These are phyloP conservation scores for Termitomyces sp. DNA, from an alignment of 768 basidiomycete species.

Conservation along the genomic window DNA sequence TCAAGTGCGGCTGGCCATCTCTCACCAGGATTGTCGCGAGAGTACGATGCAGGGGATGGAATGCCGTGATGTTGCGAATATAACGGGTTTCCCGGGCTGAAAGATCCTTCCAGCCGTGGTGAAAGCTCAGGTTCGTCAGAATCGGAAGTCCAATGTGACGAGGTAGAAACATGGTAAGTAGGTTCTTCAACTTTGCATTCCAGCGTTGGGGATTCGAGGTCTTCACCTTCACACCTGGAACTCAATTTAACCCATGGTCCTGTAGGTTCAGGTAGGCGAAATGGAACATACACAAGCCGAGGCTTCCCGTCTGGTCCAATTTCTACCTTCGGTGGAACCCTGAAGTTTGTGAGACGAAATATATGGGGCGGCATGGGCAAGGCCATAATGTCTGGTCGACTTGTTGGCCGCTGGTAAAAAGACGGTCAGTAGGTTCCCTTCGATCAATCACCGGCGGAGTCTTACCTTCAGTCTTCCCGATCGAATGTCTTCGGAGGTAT, in stretches of 20 bases:
- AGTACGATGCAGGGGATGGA: slow-evolving; percentile 20
- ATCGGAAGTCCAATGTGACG: slow-evolving; percentile 31
- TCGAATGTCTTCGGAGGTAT: slow-evolving; percentile 72
- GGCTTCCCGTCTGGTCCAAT: slow-evolving; percentile 64
- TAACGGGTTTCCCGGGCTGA: slow-evolving; percentile 23
- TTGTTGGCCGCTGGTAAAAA: slow-evolving; percentile 51
- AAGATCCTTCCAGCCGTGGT: slow-evolving; percentile 27
- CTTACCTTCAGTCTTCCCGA: slow-evolving; percentile 56
- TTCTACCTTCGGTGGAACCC: slow-evolving; percentile 78
- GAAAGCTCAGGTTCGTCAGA: slow-evolving; percentile 23
- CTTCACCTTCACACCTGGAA: slow-evolving; percentile 25
- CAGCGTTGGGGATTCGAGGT: slow-evolving; percentile 27
- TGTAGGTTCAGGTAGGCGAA: background rate
- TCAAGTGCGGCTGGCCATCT: slow-evolving; percentile 26
- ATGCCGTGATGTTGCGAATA: slow-evolving; percentile 23
- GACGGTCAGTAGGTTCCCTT: background rate
- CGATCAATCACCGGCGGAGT: background rate
- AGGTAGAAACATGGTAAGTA: slow-evolving; percentile 33
- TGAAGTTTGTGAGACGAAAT: slow-evolving; percentile 75
- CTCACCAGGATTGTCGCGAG: slow-evolving; percentile 18
- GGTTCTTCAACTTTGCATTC: slow-evolving; percentile 47
- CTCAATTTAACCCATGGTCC: background rate
- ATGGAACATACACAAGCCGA: slow-evolving; percentile 51
- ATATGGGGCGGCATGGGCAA: slow-evolving; percentile 73
- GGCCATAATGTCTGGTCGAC: slow-evolving; percentile 63